Conservation (phyloP, 208 protist genomes). For the Leishmania braziliensis region DNA sequence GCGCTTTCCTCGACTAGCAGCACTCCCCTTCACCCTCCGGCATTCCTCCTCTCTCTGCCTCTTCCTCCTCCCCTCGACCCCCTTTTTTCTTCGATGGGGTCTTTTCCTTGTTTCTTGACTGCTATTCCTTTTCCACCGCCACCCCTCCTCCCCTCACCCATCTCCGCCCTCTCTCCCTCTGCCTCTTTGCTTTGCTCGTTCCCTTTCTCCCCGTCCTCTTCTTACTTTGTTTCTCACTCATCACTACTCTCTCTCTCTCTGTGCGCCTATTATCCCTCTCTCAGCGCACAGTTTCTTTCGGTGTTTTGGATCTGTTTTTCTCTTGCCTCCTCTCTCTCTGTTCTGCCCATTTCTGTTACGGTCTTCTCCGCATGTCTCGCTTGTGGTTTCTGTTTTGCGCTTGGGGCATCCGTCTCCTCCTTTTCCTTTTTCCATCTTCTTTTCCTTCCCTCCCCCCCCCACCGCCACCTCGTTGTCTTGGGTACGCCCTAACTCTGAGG, state of each 20-base stretch:
- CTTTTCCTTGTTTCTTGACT: neutral
- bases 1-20: neutral
- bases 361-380: neutral
- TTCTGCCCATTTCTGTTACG: neutral
- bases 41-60: neutral
- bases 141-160: neutral
- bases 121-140: neutral
- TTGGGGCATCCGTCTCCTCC: neutral
- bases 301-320: constrained; percentile 2
- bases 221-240: neutral
- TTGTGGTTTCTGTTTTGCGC: constrained; percentile 7
- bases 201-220: neutral
- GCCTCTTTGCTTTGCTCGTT: constrained; percentile 4
- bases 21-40: neutral
- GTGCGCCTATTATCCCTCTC: constrained; percentile 2
- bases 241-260: neutral
- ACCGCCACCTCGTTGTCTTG: neutral
- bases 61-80: neutral
- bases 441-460: no score
- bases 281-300: neutral
- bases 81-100: neutral
- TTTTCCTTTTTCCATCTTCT: constrained; percentile 2
- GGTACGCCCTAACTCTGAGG: no score
- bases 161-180: neutral
- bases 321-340: constrained; percentile 1